phyloP scores from a whole-genome alignment of 2,329 filamentous ascomycete species.

The Cladosporium sp. region DNA sequence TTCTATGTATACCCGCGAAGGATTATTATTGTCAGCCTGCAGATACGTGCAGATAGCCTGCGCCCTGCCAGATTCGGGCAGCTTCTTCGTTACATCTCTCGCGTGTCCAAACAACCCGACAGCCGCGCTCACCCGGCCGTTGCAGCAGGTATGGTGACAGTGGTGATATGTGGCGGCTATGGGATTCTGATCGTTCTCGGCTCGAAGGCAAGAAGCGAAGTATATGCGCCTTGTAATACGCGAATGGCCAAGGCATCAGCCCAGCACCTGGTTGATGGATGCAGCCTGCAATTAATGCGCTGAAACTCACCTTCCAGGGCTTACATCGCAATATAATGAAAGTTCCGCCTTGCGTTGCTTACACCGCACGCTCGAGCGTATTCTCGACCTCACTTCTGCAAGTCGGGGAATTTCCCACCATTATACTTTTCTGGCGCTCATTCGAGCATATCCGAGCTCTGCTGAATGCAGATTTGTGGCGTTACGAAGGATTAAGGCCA shows the following conservation, averaged over 20 bases:
- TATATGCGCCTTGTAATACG: not conserved
- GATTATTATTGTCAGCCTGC: not conserved
- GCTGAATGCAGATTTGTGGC: not conserved
- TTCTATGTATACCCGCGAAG: not conserved
- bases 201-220: not conserved
- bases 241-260: not conserved
- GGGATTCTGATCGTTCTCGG: too few relatives aligned
- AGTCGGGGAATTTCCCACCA: not conserved
- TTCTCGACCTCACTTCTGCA: slow-evolving; percentile 8
- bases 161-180: too few relatives aligned
- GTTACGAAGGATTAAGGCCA: not conserved
- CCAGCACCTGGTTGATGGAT: too few relatives aligned
- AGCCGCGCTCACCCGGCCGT: too few relatives aligned
- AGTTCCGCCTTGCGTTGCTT: not conserved
- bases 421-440: not conserved
- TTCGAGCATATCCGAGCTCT: not conserved
- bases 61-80: too few relatives aligned
- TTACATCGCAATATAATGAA: not conserved
- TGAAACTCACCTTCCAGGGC: not conserved
- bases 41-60: not conserved
- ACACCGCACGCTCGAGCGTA: not conserved
- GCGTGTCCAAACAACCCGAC: too few relatives aligned
- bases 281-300: too few relatives aligned
- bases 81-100: too few relatives aligned
- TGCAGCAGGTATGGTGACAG: too few relatives aligned